Base-by-base conservation (phyloP, 2,329 filamentous ascomycete genomes). In the Monilinia fructigena region DNA sequence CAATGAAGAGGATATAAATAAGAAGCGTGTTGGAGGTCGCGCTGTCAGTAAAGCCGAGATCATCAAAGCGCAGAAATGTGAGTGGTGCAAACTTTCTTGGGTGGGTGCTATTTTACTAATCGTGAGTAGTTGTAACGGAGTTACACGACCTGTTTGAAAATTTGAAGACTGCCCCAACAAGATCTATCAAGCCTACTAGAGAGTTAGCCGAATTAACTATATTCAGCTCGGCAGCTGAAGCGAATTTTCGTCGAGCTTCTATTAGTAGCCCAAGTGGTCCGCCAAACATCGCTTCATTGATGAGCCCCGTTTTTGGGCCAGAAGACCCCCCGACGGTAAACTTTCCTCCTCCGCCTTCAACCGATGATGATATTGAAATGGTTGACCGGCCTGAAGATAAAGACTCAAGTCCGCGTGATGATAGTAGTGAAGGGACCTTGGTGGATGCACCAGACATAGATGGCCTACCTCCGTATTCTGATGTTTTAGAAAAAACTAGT, bases 191-290 rank as follows among this genome's bases (percentile, higher is more conserved):
- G 54, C 93, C 93, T 1, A 87, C 88, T 4, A 88, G 90, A 72
- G 86, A 92, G 70, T 83, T 97, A 45, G 93, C 93, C 35, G 89
- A 92, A 60, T 85, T 93, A 50, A 93, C 93, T 0, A 81, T 97
- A 28, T 85, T 91, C 67, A 85, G 82, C 69, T 80, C 83, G 31
- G 82, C 82, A 56, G 82, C 82, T 50, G 84, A 86, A 71, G 82
- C 81, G 50, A 79, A 79, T 31, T 80, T 83, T 66, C 79, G 82
- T 66, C 76, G 81, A 68, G 77, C 79, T 66, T 82, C 82, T 35
- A 79, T 81, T 6, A 76, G 74, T 55, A 77, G 64, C 74, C 80
- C 70, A 72, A 69, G 63, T 53, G 74, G 72, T 35, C 75, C 74
- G 20, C 68, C 70, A 59, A 75, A 72, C 28, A 59, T 70, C 53